Evolutionary conservation across 805 yeast genomes (phyloP).

Genomic region (Barnettozyma wickerhamii): DNA sequence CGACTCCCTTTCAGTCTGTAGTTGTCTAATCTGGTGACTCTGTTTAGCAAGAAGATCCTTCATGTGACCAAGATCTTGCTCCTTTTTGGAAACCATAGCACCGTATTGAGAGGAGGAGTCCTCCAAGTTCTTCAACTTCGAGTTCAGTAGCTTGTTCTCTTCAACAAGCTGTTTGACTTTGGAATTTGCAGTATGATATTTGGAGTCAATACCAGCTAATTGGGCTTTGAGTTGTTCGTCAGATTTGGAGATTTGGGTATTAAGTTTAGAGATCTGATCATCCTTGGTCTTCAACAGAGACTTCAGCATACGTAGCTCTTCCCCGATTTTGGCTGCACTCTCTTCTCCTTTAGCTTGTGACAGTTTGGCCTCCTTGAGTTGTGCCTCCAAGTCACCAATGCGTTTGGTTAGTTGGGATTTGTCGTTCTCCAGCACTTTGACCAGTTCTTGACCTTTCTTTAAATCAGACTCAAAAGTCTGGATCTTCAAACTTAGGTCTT

Average conservation of each 20-base stretch:
- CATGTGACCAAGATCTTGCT: constrained; percentile 29
- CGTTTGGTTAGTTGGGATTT: constrained; percentile 14
- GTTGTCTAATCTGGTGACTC: constrained; percentile 22
- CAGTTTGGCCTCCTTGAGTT: constrained; percentile 13
- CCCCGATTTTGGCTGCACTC: constrained; percentile 14
- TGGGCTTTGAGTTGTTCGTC: constrained; percentile 33
- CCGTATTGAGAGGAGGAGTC: constrained; percentile 33
- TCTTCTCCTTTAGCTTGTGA: constrained; percentile 15
- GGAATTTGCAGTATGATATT: constrained; percentile 31
- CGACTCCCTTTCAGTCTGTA: constrained; percentile 29
- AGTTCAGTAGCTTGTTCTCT: constrained; percentile 42
- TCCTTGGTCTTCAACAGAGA: constrained; percentile 30
- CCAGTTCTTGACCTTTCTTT: constrained; percentile 20
- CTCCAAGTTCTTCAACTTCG: constrained; percentile 34
- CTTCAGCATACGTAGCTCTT: constrained; percentile 30
- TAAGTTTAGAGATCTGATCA: constrained; percentile 27
- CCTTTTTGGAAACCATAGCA: constrained; percentile 32
- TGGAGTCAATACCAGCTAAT: constrained; percentile 29
- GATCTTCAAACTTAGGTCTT: constrained; percentile 23
- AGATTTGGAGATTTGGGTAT: constrained; percentile 27
- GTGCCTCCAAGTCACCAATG: constrained; percentile 20
- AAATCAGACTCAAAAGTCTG: constrained; percentile 24
- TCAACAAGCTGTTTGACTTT: constrained; percentile 34
- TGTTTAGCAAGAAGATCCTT: constrained; percentile 25
- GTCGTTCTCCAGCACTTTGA: constrained; percentile 21